Evolutionary conservation across 2,329 filamentous ascomycete genomes (phyloP).

Genomic region (Fusarium secorum): DNA sequence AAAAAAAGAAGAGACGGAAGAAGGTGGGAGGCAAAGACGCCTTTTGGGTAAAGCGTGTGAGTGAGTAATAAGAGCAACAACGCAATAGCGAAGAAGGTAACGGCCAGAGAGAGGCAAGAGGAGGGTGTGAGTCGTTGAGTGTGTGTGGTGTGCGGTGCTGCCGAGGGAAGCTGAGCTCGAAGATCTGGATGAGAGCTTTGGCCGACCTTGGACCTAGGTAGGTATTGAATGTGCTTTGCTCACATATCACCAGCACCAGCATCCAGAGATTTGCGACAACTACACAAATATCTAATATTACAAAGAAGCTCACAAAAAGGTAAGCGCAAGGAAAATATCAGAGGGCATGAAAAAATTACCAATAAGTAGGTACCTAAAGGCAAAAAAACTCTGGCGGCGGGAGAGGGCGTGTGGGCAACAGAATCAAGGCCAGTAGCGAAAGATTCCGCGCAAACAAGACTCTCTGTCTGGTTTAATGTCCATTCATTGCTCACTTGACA

Average conservation of each 20-base stretch:
- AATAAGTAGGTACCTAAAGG: neutral
- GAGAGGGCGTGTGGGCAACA: slow-evolving; percentile 41
- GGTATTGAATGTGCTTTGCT: slow-evolving; percentile 6
- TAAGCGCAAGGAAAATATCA: slow-evolving; percentile 5
- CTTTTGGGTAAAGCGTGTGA: slow-evolving; percentile 40
- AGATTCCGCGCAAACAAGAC: slow-evolving; percentile 34
- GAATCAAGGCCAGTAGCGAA: slow-evolving; percentile 33
- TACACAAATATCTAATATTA: neutral
- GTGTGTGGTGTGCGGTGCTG: slow-evolving; percentile 38
- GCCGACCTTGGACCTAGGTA: slow-evolving; percentile 9
- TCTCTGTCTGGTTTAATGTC: slow-evolving; percentile 20
- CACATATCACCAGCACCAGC: slow-evolving; percentile 19
- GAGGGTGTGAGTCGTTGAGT: slow-evolving; percentile 36
- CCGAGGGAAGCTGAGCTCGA: slow-evolving; percentile 36
- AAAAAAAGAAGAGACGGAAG: slow-evolving; percentile 34
- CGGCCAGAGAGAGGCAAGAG: slow-evolving; percentile 31
- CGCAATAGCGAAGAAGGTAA: slow-evolving; percentile 29
- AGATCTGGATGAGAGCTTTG: slow-evolving; percentile 24
- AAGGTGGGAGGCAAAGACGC: slow-evolving; percentile 43
- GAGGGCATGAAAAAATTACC: slow-evolving; percentile 6
- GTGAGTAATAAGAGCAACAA: slow-evolving; percentile 38
- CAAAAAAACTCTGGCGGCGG: slow-evolving; percentile 27
- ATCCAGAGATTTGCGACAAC: slow-evolving; percentile 7
- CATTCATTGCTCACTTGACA: slow-evolving; percentile 27
- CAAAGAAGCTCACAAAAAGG: slow-evolving; percentile 9